Evolutionary conservation across 306 rosid species (phyloP).

Genomic region (Quercus wislizeni): DNA sequence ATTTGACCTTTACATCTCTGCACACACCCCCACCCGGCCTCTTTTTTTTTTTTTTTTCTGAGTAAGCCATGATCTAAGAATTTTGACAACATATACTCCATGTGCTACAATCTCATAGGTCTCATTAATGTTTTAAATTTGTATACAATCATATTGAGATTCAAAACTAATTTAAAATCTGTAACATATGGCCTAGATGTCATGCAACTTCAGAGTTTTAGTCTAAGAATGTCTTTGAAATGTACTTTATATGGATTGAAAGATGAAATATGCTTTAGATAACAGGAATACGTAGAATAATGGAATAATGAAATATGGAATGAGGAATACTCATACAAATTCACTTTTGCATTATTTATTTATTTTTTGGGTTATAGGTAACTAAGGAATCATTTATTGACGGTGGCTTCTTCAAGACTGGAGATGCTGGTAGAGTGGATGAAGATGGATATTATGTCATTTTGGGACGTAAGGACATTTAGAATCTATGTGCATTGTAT

Average conservation of each 20-base stretch:
- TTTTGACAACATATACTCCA: not conserved
- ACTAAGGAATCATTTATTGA: conserved; percentile 73
- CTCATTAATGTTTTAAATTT: not conserved
- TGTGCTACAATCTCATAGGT: not conserved
- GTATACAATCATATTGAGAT: not conserved
- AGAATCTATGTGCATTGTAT: conserved; percentile 13
- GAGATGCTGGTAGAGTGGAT: conserved; percentile 81
- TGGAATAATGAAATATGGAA: not conserved
- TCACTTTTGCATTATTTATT: conserved; percentile 2
- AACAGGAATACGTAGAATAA: not conserved
- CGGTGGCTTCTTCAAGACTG: conserved; percentile 92
- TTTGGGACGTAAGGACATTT: conserved; percentile 77
- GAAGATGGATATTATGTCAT: conserved; percentile 82
- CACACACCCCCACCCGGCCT: too few relatives aligned
- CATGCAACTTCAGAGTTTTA: not conserved
- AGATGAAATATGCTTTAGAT: not conserved
- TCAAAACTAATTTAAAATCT: too few relatives aligned
- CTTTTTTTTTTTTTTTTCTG: not conserved
- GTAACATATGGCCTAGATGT: not conserved
- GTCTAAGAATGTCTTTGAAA: not conserved
- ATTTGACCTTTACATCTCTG: not conserved
- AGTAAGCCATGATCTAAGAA: not conserved
- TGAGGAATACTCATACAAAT: not conserved
- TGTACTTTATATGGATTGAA: not conserved
- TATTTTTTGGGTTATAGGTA: conserved; percentile 40